phyloP scores from a whole-genome alignment of 306 rosid species.

The Vigna angularis region DNA sequence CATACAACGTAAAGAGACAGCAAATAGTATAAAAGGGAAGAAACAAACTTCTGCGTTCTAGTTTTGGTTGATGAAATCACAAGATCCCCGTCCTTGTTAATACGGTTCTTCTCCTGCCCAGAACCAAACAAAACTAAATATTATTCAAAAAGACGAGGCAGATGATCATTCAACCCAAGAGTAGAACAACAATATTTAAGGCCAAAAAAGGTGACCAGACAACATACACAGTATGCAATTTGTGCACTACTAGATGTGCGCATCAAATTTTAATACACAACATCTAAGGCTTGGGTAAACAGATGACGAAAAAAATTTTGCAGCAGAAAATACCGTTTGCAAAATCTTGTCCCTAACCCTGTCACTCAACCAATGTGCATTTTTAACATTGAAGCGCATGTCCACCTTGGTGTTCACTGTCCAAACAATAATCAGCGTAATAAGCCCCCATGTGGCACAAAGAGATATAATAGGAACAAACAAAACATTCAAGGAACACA shows the following conservation, averaged over 20 bases:
- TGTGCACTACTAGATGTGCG: no score
- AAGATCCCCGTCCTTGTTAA: conserved; percentile 93
- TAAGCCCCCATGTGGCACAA: neutral
- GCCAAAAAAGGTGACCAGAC: neutral
- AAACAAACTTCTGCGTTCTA: conserved; percentile 81
- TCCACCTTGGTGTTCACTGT: conserved; percentile 98
- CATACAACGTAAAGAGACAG: conserved; percentile 29
- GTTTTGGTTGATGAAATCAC: conserved; percentile 96
- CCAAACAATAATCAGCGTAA: conserved; percentile 17
- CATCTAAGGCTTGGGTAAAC: conserved; percentile 22
- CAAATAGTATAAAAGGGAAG: conserved; percentile 41
- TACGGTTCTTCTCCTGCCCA: conserved; percentile 89
- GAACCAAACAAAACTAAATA: conserved; percentile 41
- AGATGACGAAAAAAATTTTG: neutral
- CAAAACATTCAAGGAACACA: neutral
- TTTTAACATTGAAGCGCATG: conserved; percentile 90
- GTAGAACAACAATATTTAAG: conserved; percentile 13
- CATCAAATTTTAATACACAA: neutral
- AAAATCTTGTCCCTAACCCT: conserved; percentile 83
- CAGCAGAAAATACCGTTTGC: conserved; percentile 60
- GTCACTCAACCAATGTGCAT: conserved; percentile 82
- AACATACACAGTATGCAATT: conserved; percentile 1
- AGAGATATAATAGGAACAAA: conserved; percentile 15
- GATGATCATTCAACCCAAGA: conserved; percentile 14
- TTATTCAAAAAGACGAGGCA: conserved; percentile 30